Conservation (phyloP, 2,329 filamentous ascomycete genomes). For the Aspergillus novofumigatus region DNA sequence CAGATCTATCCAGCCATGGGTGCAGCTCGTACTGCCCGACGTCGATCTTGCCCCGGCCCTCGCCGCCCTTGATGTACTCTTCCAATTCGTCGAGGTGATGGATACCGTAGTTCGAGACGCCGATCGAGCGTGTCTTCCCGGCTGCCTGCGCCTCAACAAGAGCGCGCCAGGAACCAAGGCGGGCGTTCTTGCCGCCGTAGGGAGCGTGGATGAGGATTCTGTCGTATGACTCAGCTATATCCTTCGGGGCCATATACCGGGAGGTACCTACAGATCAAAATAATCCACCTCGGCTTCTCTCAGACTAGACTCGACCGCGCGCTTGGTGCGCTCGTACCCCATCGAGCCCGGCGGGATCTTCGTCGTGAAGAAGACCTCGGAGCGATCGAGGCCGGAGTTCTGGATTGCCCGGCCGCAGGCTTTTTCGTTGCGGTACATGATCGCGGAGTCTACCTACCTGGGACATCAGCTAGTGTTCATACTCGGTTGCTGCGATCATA, state of each 20-base stretch:
- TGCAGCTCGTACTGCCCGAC: slow-evolving; percentile 82
- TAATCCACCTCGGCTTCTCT: slow-evolving; percentile 65
- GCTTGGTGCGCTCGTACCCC: slow-evolving; percentile 64
- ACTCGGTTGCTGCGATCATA: slow-evolving; percentile 5
- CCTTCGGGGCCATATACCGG: neutral
- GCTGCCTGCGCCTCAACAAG: slow-evolving; percentile 70
- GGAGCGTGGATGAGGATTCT: slow-evolving; percentile 69
- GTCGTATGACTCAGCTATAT: neutral
- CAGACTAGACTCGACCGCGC: slow-evolving; percentile 59
- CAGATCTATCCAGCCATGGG: slow-evolving; percentile 70
- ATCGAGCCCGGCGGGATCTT: slow-evolving; percentile 65
- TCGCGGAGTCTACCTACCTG: slow-evolving; percentile 54
- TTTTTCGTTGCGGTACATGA: slow-evolving; percentile 68
- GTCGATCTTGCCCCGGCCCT: slow-evolving; percentile 56
- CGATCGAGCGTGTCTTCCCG: slow-evolving; percentile 66
- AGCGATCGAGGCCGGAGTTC: slow-evolving; percentile 52
- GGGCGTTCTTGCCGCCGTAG: slow-evolving; percentile 65
- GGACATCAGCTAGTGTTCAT: neutral
- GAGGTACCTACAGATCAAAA: slow-evolving; percentile 59
- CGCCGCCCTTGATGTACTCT: slow-evolving; percentile 52
- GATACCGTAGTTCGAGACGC: slow-evolving; percentile 75
- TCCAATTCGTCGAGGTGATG: slow-evolving; percentile 67
- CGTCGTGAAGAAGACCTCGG: slow-evolving; percentile 74
- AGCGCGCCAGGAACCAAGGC: slow-evolving; percentile 70
- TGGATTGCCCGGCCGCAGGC: slow-evolving; percentile 66